These are phyloP conservation scores for Lasiosphaeria ovina DNA, from an alignment of 495 filamentous ascomycete species.

Conservation along the genomic window DNA sequence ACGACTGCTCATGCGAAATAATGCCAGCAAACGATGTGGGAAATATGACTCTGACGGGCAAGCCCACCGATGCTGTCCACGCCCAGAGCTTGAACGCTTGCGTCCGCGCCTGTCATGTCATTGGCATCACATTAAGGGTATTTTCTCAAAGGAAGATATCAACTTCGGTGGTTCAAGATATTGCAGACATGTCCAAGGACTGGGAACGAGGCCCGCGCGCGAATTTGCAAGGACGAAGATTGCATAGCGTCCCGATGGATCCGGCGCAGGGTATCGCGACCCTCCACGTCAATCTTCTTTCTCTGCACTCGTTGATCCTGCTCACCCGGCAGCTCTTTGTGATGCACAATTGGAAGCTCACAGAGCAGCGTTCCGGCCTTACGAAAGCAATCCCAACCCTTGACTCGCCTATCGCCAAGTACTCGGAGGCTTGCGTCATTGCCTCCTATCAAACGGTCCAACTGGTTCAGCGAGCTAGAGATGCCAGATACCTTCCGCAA, in stretches of 20 bases:
- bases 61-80: constrained; percentile 23
- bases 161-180: constrained; percentile 61
- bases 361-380: constrained; percentile 31
- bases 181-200: constrained; percentile 55
- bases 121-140: constrained; percentile 65
- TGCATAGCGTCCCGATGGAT: constrained; percentile 43
- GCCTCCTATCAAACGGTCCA: constrained; percentile 67
- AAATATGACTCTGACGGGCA: constrained; percentile 38
- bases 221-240: constrained; percentile 48
- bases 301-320: constrained; percentile 72
- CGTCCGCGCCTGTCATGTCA: constrained; percentile 58
- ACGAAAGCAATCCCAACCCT: constrained; percentile 27
- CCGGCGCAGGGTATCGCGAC: constrained; percentile 60
- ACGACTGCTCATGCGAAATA: constrained; percentile 52
- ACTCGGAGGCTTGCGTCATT: constrained; percentile 68
- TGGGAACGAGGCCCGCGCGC: constrained; percentile 49
- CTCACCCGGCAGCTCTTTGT: constrained; percentile 72
- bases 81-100: constrained; percentile 49
- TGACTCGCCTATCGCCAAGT: constrained; percentile 55
- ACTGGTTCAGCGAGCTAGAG: constrained; percentile 56
- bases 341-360: constrained; percentile 39
- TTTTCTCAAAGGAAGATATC: constrained; percentile 71
- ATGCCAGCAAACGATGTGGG: constrained; percentile 42
- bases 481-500: constrained; percentile 60
- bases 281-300: constrained; percentile 65